phyloP scores from a whole-genome alignment of 371 early-diverging fungal genomes.

The Rhizopus delemar region DNA sequence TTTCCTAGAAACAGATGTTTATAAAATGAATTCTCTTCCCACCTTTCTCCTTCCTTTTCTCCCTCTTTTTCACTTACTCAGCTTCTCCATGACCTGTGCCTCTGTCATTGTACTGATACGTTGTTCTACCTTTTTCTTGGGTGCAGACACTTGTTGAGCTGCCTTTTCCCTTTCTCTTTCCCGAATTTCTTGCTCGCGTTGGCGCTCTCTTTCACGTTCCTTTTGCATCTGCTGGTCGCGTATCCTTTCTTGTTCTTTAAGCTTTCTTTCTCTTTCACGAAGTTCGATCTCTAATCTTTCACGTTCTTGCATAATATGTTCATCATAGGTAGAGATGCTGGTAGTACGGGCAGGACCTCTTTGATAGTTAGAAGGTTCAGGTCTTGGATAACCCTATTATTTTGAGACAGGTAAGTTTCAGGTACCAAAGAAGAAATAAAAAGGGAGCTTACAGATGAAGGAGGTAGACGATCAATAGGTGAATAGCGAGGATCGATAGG shows the following conservation, averaged over 20 bases:
- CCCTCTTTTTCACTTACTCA: conserved; percentile 46
- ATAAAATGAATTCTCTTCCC: no score
- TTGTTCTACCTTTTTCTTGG: conserved; percentile 62
- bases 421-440: not conserved
- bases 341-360: conserved; percentile 24
- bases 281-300: conserved; percentile 30
- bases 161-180: conserved; percentile 19
- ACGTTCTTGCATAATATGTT: conserved; percentile 35
- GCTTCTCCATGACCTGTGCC: conserved; percentile 88
- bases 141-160: conserved; percentile 30
- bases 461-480: conserved; percentile 19
- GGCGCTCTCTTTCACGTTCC: conserved; percentile 27
- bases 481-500: conserved; percentile 22
- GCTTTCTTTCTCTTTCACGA: conserved; percentile 31
- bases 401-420: not conserved
- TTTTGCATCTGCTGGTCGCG: conserved; percentile 1
- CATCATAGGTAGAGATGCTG: conserved; percentile 34
- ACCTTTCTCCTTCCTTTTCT: not conserved
- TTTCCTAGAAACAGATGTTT: conserved; percentile 23
- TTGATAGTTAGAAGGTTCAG: conserved; percentile 1
- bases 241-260: conserved; percentile 16
- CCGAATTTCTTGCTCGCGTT: not conserved
- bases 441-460: conserved; percentile 28
- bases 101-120: conserved; percentile 88
- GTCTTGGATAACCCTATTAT: not conserved